Evolutionary conservation across 1,139 yeast genomes (phyloP).

Genomic region (Zygosaccharomyces sapae): DNA sequence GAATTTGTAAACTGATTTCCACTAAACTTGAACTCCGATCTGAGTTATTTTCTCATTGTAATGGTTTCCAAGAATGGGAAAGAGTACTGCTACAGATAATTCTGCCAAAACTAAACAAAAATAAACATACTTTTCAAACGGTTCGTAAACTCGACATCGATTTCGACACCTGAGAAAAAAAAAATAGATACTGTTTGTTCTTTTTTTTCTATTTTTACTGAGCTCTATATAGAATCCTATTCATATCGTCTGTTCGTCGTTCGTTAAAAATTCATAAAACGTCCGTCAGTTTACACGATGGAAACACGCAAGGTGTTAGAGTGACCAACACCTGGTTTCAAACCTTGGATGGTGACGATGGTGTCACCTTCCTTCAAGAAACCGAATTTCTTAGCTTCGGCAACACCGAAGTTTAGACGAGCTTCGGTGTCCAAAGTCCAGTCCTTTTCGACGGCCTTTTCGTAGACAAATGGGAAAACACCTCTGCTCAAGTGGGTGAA

Average conservation of each 20-base stretch:
- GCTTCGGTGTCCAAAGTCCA: slow-evolving; percentile 97
- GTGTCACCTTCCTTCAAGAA: slow-evolving; percentile 83
- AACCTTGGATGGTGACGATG: slow-evolving; percentile 95
- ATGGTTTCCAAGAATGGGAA: slow-evolving; percentile 34
- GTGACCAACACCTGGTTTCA: slow-evolving; percentile 98
- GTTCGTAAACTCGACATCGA: slow-evolving; percentile 26
- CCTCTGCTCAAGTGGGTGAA: slow-evolving; percentile 96
- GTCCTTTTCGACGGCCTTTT: slow-evolving; percentile 61
- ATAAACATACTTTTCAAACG: slow-evolving; percentile 23
- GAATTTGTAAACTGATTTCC: slow-evolving; percentile 25
- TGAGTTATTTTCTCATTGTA: slow-evolving; percentile 5
- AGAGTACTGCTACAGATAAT: slow-evolving; percentile 23
- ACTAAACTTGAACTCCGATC: slow-evolving; percentile 21
- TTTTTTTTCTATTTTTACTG: neutral
- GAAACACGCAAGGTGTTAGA: slow-evolving; percentile 90
- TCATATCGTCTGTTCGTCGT: slow-evolving; percentile 10
- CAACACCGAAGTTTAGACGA: slow-evolving; percentile 91
- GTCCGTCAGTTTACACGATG: slow-evolving; percentile 36
- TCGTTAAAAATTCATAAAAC: slow-evolving; percentile 4
- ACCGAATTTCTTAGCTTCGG: slow-evolving; percentile 83
- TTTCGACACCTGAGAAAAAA: slow-evolving; percentile 18
- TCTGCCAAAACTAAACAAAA: slow-evolving; percentile 28
- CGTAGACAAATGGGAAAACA: slow-evolving; percentile 92
- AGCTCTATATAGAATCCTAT: slow-evolving; percentile 12
- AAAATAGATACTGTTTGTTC: neutral